Conservation (phyloP, 805 yeast genomes). For the Yarrowia alimentaria region DNA sequence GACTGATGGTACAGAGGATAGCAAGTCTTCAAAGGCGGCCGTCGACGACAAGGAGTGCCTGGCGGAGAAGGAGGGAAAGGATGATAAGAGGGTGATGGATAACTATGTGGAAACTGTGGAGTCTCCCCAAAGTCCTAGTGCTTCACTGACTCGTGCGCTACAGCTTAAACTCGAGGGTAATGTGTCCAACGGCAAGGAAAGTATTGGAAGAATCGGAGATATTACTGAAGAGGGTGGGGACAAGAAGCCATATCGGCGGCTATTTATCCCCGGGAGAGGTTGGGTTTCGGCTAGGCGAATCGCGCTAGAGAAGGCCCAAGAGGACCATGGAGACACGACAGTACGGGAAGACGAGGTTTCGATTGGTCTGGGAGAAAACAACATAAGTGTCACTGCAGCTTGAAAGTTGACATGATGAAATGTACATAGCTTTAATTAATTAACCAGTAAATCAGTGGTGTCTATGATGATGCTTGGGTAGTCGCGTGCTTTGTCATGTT, state of each 20-base stretch:
- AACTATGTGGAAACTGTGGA: slow-evolving; percentile 7
- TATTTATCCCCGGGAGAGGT: slow-evolving; percentile 35
- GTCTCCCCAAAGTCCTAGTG: slow-evolving; percentile 16
- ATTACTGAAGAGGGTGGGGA: background rate
- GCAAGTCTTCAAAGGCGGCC: slow-evolving; percentile 11
- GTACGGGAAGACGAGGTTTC: no score
- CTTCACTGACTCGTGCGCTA: slow-evolving; percentile 1
- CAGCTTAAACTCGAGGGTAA: slow-evolving; percentile 25
- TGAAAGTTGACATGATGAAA: background rate
- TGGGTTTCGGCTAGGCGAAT: slow-evolving; percentile 34
- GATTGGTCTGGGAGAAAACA: no score
- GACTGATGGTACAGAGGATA: slow-evolving; percentile 17
- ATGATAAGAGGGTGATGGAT: background rate
- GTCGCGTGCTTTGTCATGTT: no score
- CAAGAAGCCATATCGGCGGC: slow-evolving; percentile 34
- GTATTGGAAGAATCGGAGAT: slow-evolving; percentile 10
- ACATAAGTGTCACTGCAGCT: background rate
- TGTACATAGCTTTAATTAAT: slow-evolving; percentile 17
- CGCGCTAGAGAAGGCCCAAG: slow-evolving; percentile 30
- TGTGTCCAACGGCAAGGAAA: slow-evolving; percentile 10
- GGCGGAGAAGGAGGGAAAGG: background rate
- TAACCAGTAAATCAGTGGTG: background rate
- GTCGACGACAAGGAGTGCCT: background rate
- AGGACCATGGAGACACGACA: slow-evolving; percentile 13
- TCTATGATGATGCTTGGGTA: no score